Base-by-base conservation (phyloP, 2,329 filamentous ascomycete species). In the Zopfia rhizophila region DNA sequence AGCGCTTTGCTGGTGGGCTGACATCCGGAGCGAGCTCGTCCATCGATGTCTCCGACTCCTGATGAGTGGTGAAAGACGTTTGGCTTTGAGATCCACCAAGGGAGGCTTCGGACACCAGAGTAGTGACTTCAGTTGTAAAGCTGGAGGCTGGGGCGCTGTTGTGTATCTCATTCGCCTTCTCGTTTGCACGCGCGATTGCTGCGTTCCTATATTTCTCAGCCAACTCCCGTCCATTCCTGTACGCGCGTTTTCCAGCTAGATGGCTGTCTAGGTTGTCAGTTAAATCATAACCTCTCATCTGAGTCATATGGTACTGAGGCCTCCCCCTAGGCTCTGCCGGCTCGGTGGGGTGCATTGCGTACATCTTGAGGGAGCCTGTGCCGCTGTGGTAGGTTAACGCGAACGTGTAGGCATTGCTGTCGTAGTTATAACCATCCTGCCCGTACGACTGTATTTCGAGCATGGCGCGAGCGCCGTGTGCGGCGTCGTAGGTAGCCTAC, bases 401-500 rank as follows among this genome's bases (percentile, higher is more conserved):
- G 27, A 59, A 18, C 10, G 58, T 56, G 45, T 59, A 53, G 25
- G 59, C 53, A 24, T 62, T 62, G 31, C 44, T 43, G 40, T 61
- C 51, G 33, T 51, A 60, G 16, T 29, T 38, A 24, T 38, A 47
- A 32, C 38, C 36, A 16, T 45, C 37, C 19, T 44, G 29, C 30
- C 48, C 53, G 35, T 57, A 62, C 23, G 54, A 55, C 38, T 55
- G 54, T 31, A 65, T 44, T 18, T 42, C 40, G 27, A 48, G 51
- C 38, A 61, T 60, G 13, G 3, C 35, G 38, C 21, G 51, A 24
- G 58, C 65, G 13, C 68, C 65, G 14, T 68, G 36, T 30, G 73
- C 72, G 27, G 73, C 70, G 45, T 77, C 62, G 33, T 74, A 69
- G 37, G 61, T 61, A 39, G 66, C 72, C 45, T 59, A 48, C n/a